phyloP scores from a whole-genome alignment of 352 stramenopile species.

The Phytopythium helicoides region DNA sequence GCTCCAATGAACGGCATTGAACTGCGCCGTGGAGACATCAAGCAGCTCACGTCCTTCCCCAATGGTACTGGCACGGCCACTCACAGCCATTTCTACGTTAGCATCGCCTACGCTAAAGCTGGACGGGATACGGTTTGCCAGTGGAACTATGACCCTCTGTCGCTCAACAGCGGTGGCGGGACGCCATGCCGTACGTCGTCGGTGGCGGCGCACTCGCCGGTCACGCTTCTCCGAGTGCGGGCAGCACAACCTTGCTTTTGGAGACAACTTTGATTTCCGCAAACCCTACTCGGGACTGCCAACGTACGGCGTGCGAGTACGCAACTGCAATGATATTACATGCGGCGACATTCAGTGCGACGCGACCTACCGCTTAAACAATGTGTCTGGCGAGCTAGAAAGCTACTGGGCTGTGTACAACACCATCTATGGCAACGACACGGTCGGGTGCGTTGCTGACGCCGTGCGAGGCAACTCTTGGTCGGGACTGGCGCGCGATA shows the following conservation, averaged over 20 bases:
- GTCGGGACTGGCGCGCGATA: constrained; percentile 48
- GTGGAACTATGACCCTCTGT: constrained; percentile 7
- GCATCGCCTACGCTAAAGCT: background rate
- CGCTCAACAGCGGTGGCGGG: constrained; percentile 7
- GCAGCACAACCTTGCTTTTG: constrained; percentile 9
- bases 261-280: constrained; percentile 5
- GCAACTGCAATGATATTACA: constrained; percentile 8
- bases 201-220: constrained; percentile 3
- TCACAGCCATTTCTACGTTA: constrained; percentile 8
- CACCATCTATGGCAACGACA: constrained; percentile 6
- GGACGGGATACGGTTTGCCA: constrained; percentile 2
- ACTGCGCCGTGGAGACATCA: constrained; percentile 2
- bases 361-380: constrained; percentile 12
- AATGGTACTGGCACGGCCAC: constrained; percentile 10
- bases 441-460: constrained; percentile 4
- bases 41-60: constrained; percentile 8
- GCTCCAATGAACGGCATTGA: constrained; percentile 5
- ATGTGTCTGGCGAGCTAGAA: constrained; percentile 7
- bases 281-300: constrained; percentile 5
- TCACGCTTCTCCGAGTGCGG: constrained; percentile 7
- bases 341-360: constrained; percentile 9
- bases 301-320: constrained; percentile 5
- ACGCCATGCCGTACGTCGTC: constrained; percentile 7
- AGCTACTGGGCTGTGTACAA: constrained; percentile 8
- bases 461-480: constrained; percentile 6